These are phyloP conservation scores for Trichocomaceae sp. DNA, from an alignment of 2,329 filamentous ascomycete genomes.

Conservation along the genomic window DNA sequence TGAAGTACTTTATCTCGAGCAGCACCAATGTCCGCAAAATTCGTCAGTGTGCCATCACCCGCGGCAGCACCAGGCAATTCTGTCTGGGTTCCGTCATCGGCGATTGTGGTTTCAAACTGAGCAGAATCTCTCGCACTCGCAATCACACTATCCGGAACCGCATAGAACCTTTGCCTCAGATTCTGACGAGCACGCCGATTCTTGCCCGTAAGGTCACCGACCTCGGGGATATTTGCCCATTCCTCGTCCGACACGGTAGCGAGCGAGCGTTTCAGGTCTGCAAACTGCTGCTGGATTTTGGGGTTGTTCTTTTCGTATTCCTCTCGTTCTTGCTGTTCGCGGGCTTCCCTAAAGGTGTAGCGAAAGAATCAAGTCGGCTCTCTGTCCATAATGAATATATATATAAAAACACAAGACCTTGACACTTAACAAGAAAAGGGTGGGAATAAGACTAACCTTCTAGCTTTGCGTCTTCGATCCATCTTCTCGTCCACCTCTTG, in stretches of 20 bases:
- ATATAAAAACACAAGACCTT: conserved; percentile 50
- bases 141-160: conserved; percentile 91
- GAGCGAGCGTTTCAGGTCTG: conserved; percentile 85
- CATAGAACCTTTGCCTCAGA: conserved; percentile 79
- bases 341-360: conserved; percentile 74
- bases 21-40: conserved; percentile 95
- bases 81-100: conserved; percentile 62
- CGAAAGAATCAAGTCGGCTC: conserved; percentile 64
- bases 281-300: conserved; percentile 96
- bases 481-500: conserved; percentile 95
- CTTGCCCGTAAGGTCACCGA: conserved; percentile 92
- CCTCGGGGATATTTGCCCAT: conserved; percentile 91
- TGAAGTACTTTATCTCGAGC: conserved; percentile 93
- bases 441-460: conserved; percentile 63
- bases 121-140: conserved; percentile 73
- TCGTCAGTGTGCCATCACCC: conserved; percentile 84
- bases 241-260: conserved; percentile 88
- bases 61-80: conserved; percentile 42
- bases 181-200: conserved; percentile 81
- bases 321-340: conserved; percentile 82
- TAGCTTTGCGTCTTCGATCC: conserved; percentile 76
- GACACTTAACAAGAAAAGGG: conserved; percentile 20
- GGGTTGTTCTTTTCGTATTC: conserved; percentile 97
- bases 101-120: conserved; percentile 82
- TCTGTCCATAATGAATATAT: conserved; percentile 61